Base-by-base conservation (phyloP, 2,329 filamentous ascomycete species). In the Sphaerulina vaccinii region DNA sequence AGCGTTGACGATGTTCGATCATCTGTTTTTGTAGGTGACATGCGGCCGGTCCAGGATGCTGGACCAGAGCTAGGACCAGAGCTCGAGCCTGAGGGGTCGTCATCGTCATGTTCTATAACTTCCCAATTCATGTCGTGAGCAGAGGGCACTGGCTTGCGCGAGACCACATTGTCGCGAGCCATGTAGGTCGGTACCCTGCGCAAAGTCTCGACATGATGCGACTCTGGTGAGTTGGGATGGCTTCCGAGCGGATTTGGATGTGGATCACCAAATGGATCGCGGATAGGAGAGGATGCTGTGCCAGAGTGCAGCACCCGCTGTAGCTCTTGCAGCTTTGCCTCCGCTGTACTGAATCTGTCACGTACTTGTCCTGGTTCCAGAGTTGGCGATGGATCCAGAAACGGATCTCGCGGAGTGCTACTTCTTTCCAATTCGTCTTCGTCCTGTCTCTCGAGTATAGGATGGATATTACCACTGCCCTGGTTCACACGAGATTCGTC, bases 1-100 rank as follows among this genome's bases (percentile, higher is more conserved):
- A 83, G 68, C 23, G 75, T 79, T 1, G 80, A 83, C 2, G 73
- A 73, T 2, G 80, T 83, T 16, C 79, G 75, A 29, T 82, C 79
- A 35, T 82, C 78, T 24, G 71, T 76, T 55, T 77, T 79, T 2
- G 76, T 72, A 0, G 78, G 75, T 1, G 78, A 80, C 1, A 68
- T 49, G 10, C 71, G 69, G 3, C 76, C 71, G 10, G 43, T 55
- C 18, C 56, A 60, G 2, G 37, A 55, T 11, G 44, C 39, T 16
- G 39, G 29, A 10, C 32, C 45, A 18, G 36, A 29, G 21, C 13
- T 8, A 29, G 21, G 15, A 5, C 47, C 47, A 1, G 44, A 48
- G 5, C 22, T 29, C 22, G 22, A 38, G 3, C 38, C 39, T 3
- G 56, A 56, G 3, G 51, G 41, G 1, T 56, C 49, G 11, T 60